A percentile compares a stretch with the other conserved stretches of the same genome.
These are phyloP conservation scores for Phaeodactylum tricornutum DNA, from an alignment of 108 stramenopile species.

Conservation along the genomic window DNA sequence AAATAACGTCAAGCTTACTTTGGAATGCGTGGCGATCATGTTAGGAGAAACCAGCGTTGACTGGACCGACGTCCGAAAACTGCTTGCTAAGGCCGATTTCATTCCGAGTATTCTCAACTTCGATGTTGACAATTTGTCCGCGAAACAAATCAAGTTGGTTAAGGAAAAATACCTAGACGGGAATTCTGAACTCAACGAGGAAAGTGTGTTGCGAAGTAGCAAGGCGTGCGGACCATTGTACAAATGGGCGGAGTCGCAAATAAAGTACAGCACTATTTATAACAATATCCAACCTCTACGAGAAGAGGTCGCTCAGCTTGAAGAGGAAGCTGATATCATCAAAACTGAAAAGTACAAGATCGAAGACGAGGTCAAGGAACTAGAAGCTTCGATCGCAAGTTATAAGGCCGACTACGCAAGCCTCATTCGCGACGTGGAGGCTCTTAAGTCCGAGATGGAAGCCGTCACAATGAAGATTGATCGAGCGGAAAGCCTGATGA, in stretches of 20 bases:
- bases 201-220: slow-evolving; percentile 61
- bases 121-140: slow-evolving; percentile 76
- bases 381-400: slow-evolving; percentile 84
- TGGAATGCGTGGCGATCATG: slow-evolving; percentile 96
- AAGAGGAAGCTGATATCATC: slow-evolving; percentile 54
- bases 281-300: slow-evolving; percentile 93
- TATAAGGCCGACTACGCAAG: slow-evolving; percentile 96
- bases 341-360: slow-evolving; percentile 65
- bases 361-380: slow-evolving; percentile 70
- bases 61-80: slow-evolving; percentile 93
- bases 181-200: slow-evolving; percentile 52
- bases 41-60: slow-evolving; percentile 82
- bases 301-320: slow-evolving; percentile 89
- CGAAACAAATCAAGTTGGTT: slow-evolving; percentile 75
- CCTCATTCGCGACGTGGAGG: slow-evolving; percentile 92
- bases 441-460: slow-evolving; percentile 93
- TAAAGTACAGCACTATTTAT: slow-evolving; percentile 89
- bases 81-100: slow-evolving; percentile 85
- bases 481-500: slow-evolving; percentile 86
- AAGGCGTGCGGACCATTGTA: slow-evolving; percentile 97
- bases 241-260: slow-evolving; percentile 92
- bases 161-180: slow-evolving; percentile 78
- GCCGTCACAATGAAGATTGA: slow-evolving; percentile 83
- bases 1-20: slow-evolving; percentile 80
- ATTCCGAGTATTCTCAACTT: slow-evolving; percentile 96